Evolutionary conservation across 148 eudicot genomes (phyloP), one percentile per base, ranked within the genome.

Genomic region (Rheum nobile): DNA sequence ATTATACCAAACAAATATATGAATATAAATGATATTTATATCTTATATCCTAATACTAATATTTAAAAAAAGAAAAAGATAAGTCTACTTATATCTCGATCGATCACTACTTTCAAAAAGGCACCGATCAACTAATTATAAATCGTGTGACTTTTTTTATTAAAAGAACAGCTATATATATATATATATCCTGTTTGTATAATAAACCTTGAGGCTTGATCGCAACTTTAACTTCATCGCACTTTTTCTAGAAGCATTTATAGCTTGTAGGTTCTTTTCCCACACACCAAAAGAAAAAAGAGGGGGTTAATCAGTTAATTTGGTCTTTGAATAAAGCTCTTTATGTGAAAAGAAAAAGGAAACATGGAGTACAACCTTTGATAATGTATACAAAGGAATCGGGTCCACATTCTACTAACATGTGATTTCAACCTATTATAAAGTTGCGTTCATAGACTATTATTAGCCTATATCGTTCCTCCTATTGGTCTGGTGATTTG

Each of bases 131-230:
- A 41, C n/a, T n/a, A n/a, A 48, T 48, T 9, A 59, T 59, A 59
- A 59, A 59, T 12, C 34, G 34, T 26, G 14, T 28, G 4, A n/a
- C 8, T 41, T 2, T 41, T 5, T 41, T 41, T 41, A 6, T n/a
- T 10, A 26, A 50, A 50, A n/a, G n/a, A 21, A 14, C 19, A 47
- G n/a, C 4, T 50, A 50, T 19, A 0, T 50, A 50, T 50, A 1
- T 22, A 1, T 21, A 54, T 54, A 17, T 50, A 16, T n/a, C n/a
- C n/a, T n/a, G n/a, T n/a, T n/a, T 55, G 31, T 55, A 55, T 59
- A 59, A 63, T 63, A 63, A 31, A 65, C 70, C 70, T 65, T 34
- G n/a, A n/a, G n/a, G n/a, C n/a, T n/a, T n/a, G 70, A 65, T 65
- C 70, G 17, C 70, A 65, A 65, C 70, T 65, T 65, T 65, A 6